Percentiles rank a stretch among this genome's conserved stretches.
Evolutionary conservation across 139 green algal genomes (phyloP).

Genomic region (Chlorella ohadii): DNA sequence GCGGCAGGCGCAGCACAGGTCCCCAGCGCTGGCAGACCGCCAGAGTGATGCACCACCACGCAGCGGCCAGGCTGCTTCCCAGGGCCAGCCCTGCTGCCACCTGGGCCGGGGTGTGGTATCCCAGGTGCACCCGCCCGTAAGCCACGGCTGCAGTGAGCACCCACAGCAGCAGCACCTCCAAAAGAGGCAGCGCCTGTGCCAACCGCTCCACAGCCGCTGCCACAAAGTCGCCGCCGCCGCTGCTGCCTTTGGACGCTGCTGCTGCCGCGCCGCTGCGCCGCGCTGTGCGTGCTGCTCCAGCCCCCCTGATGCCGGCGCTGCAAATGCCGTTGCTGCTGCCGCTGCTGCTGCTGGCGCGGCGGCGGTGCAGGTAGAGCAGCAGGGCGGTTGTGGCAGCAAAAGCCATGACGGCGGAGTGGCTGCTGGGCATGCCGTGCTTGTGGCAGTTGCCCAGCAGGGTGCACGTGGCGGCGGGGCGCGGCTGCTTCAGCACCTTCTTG

Average conservation of each 20-base stretch:
- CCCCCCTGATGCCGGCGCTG: neutral
- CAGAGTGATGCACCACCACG: conserved; percentile 13
- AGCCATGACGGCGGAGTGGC: conserved; percentile 35
- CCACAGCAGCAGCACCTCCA: conserved; percentile 17
- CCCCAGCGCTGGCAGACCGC: neutral
- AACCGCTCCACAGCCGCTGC: neutral
- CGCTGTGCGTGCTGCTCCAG: neutral
- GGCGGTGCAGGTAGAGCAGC: conserved; percentile 21
- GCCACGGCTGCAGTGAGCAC: conserved; percentile 15
- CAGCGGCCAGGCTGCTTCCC: neutral
- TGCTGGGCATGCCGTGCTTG: conserved; percentile 41
- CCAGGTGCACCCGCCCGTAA: conserved; percentile 36
- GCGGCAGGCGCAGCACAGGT: neutral
- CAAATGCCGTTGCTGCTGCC: neutral
- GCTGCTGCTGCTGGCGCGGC: neutral
- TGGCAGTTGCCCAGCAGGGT: conserved; percentile 33
- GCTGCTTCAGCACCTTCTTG: conserved; percentile 37
- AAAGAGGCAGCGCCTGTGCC: neutral
- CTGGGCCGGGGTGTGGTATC: conserved; percentile 35
- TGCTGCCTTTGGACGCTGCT: too few relatives aligned
- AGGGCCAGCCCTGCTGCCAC: conserved; percentile 31
- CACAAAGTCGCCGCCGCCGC: neutral
- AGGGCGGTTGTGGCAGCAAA: conserved; percentile 14
- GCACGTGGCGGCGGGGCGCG: conserved; percentile 26
- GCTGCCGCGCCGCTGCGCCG: too few relatives aligned